Evolutionary conservation across 441 rosid species (phyloP), one percentile per base, ranked within the genome.

Genomic region (Flueggea neowawraea): DNA sequence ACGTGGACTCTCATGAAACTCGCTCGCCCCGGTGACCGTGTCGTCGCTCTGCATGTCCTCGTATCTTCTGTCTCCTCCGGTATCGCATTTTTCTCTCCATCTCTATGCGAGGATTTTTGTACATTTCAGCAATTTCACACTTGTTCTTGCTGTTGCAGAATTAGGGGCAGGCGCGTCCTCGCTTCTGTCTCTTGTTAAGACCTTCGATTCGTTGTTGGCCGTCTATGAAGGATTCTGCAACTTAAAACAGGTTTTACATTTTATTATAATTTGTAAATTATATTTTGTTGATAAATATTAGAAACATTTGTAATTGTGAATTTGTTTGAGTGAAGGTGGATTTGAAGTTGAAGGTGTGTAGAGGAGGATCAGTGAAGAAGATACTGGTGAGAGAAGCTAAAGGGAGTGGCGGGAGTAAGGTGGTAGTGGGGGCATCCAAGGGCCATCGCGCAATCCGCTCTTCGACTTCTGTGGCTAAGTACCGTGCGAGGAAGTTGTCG

Each of bases 201-300:
- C 80, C 17, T 89, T 94, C 62, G 99, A 94, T 68, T 84, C 85
- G 31, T 71, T 84, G 72, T 81, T 94, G 51, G 81, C 87, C 11
- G 97, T 84, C 4, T 89, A 86, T 57, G 96, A 94, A 80, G 95
- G 99, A 61, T 90, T 94, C 89, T 94, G 97, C 88, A 86, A 89
- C 75, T 74, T 94, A 73, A 94, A 94, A 60, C 97, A 87, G 96
- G 99, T 78, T 13, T 32, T 49, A 12, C 6, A 50, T 31, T 52
- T 39, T 49, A 3, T 6, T 15, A 12, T 9, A n/a, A 22, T 22
- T 22, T 22, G 28, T 22, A 22, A 22, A 22, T 22, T 22, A 22
- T 22, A 22, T 22, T 22, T 22, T 22, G 28, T 22, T 22, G 28
- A 22, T 22, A 22, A 22, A 22, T 22, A 22, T 22, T 22, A 22